These are phyloP conservation scores for Pogostemon cablin DNA, from an alignment of 257 asterid species.

Conservation along the genomic window DNA sequence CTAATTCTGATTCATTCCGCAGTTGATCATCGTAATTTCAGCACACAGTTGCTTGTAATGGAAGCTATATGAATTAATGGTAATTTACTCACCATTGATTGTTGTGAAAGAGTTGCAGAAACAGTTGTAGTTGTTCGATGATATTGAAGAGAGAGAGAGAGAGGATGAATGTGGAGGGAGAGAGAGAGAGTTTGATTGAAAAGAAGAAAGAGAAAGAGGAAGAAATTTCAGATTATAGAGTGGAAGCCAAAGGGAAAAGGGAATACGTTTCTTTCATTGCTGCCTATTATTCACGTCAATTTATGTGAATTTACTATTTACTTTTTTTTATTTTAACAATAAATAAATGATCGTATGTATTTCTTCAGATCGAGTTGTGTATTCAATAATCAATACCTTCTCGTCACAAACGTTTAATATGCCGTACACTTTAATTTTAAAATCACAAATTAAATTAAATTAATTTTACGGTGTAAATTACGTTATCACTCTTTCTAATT, in stretches of 20 bases:
- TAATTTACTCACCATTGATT: conserved; percentile 31
- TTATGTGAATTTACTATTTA: neutral
- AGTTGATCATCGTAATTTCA: neutral
- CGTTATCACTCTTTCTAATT: too few species aligned
- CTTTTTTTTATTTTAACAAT: too few species aligned
- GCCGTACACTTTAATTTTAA: too few species aligned
- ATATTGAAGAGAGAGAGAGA: conserved; percentile 22
- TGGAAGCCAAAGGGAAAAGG: conserved; percentile 28
- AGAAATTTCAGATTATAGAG: conserved; percentile 12
- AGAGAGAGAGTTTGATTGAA: conserved; percentile 22
- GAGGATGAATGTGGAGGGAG: neutral
- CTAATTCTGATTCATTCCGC: conserved; percentile 6
- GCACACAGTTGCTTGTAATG: neutral
- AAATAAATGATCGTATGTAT: too few species aligned
- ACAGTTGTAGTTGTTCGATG: conserved; percentile 15
- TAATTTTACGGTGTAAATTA: too few species aligned
- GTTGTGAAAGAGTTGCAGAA: conserved; percentile 3
- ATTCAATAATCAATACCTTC: too few species aligned
- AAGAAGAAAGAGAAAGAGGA: conserved; percentile 22
- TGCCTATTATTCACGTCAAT: neutral
- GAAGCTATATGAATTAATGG: neutral
- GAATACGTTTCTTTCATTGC: conserved; percentile 28
- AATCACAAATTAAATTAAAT: too few species aligned
- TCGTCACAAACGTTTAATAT: too few species aligned
- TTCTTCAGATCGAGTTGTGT: too few species aligned